phyloP scores from a whole-genome alignment of 2,329 filamentous ascomycete genomes.

The Gliomastix tumulicola region DNA sequence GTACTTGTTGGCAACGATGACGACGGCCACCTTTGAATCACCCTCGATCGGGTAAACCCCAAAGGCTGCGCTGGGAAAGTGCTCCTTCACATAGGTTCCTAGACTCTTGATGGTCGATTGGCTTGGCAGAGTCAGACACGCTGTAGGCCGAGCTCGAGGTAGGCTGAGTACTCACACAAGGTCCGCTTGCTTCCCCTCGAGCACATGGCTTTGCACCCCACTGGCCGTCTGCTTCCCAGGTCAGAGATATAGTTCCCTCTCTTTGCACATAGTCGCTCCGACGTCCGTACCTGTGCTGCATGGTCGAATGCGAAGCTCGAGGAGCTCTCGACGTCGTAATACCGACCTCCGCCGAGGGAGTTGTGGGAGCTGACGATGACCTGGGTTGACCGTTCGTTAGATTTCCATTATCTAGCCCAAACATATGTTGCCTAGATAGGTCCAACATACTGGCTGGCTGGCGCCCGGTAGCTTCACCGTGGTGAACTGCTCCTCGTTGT shows the following conservation, averaged over 20 bases:
- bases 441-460: conserved; percentile 46
- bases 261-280: too few species aligned
- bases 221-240: conserved; percentile 83
- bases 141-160: neutral
- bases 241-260: too few species aligned
- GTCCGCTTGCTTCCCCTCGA: conserved; percentile 71
- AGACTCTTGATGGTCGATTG: conserved; percentile 80
- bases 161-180: conserved; percentile 57
- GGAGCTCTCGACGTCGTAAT: conserved; percentile 84
- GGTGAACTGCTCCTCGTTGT: conserved; percentile 91
- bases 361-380: conserved; percentile 87
- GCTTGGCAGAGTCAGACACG: conserved; percentile 32
- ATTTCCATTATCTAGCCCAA: too few species aligned
- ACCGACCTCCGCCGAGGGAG: conserved; percentile 70
- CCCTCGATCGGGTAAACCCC: conserved; percentile 77
- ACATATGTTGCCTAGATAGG: neutral
- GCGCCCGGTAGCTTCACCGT: conserved; percentile 85
- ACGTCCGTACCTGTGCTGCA: conserved; percentile 61
- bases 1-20: conserved; percentile 94
- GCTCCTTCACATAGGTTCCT: conserved; percentile 70
- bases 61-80: conserved; percentile 76
- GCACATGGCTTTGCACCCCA: conserved; percentile 66
- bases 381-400: too few species aligned
- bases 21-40: conserved; percentile 68
- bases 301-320: conserved; percentile 90